Percentiles rank a stretch among this genome's conserved stretches.
These are phyloP conservation scores for Diaporthe sp. DNA, from an alignment of 2,329 filamentous ascomycete species.

Conservation along the genomic window DNA sequence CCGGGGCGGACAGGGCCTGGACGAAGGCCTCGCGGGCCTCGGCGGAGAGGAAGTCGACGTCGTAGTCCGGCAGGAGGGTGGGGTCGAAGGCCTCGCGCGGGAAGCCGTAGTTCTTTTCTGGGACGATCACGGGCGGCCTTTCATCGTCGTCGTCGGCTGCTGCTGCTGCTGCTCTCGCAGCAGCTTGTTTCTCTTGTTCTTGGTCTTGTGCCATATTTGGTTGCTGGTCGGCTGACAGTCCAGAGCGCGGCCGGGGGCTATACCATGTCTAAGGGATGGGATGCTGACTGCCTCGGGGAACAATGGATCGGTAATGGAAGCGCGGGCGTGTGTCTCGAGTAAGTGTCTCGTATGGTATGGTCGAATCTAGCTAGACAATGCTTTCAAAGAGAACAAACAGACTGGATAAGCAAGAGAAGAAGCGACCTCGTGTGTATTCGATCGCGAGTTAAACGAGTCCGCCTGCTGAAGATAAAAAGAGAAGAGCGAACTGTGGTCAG, in stretches of 20 bases:
- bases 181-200: neutral
- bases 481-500: neutral
- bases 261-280: conserved; percentile 18
- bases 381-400: neutral
- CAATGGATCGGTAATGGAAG: neutral
- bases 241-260: neutral
- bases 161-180: neutral
- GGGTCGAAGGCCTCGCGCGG: conserved; percentile 74
- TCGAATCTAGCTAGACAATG: conserved; percentile 1
- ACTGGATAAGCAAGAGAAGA: neutral
- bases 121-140: conserved; percentile 38
- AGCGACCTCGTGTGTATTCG: neutral
- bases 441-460: neutral
- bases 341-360: neutral
- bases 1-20: conserved; percentile 83
- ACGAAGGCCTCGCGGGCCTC: conserved; percentile 83
- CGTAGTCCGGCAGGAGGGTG: conserved; percentile 78
- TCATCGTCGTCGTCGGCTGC: conserved; percentile 31
- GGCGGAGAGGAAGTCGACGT: conserved; percentile 79
- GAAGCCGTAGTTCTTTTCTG: conserved; percentile 64
- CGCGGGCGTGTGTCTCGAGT: neutral
- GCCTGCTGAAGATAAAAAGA: neutral
- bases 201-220: neutral
- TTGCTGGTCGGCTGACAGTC: conserved; percentile 18
- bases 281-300: neutral